These are phyloP conservation scores for Sicyos edulis DNA, from an alignment of 306 rosid species.

Conservation along the genomic window DNA sequence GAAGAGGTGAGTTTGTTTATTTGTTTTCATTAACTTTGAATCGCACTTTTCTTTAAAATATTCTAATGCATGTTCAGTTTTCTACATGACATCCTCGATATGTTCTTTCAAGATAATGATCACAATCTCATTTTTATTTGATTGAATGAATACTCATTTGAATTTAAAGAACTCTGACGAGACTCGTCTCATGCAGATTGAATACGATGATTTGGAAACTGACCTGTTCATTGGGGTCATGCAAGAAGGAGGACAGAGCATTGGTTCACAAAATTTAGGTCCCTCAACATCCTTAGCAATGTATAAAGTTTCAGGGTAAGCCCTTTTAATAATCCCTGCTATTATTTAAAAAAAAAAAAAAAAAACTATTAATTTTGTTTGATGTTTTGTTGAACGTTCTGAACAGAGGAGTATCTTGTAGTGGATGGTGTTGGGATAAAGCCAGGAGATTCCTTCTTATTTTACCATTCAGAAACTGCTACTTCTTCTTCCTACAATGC, in stretches of 20 bases:
- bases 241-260: conserved; percentile 18
- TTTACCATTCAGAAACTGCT: conserved; percentile 33
- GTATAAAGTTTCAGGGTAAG: conserved; percentile 30
- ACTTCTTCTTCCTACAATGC: conserved; percentile 5
- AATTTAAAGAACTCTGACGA: no score
- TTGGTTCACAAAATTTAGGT: neutral
- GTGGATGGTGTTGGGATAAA: conserved; percentile 29
- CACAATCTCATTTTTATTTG: no score
- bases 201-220: neutral
- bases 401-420: conserved; percentile 23
- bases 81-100: neutral
- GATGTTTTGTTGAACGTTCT: neutral
- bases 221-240: conserved; percentile 31
- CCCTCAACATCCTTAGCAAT: conserved; percentile 6
- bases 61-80: no score
- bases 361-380: no score
- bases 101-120: no score
- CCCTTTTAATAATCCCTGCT: neutral
- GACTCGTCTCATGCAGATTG: conserved; percentile 18
- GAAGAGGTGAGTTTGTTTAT: conserved; percentile 6
- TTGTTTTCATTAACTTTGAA: no score
- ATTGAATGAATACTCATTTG: no score
- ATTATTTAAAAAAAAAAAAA: no score
- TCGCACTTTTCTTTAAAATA: no score
- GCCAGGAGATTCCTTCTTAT: conserved; percentile 29